Percentiles rank a stretch among this genome's conserved stretches.
phyloP scores from a whole-genome alignment of 805 yeast genomes.

The Lipomyces yamadae region DNA sequence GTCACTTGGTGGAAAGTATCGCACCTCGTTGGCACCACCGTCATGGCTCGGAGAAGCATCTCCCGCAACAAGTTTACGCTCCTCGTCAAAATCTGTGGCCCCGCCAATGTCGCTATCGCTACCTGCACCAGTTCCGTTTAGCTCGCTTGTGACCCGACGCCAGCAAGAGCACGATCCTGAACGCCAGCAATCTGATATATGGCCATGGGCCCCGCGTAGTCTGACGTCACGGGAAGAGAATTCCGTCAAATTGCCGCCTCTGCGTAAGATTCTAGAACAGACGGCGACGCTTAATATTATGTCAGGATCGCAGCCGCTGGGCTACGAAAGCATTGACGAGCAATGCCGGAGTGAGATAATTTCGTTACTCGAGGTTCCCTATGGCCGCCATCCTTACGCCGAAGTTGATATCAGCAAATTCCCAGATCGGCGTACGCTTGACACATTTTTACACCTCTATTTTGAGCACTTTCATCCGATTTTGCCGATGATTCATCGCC shows the following conservation, averaged over 20 bases:
- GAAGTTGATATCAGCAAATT: conserved; percentile 31
- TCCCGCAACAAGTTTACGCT: not conserved
- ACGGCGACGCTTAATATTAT: not conserved
- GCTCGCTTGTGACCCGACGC: conserved; percentile 2
- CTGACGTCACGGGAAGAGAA: conserved; percentile 11
- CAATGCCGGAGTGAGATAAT: conserved; percentile 20
- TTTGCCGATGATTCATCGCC: conserved; percentile 36
- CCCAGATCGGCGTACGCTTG: conserved; percentile 35
- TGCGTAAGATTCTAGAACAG: conserved; percentile 18
- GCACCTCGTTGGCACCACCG: not conserved
- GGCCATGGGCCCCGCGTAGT: conserved; percentile 27
- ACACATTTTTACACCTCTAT: conserved; percentile 34
- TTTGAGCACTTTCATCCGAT: conserved; percentile 36
- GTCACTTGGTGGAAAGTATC: not conserved
- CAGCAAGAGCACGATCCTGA: conserved; percentile 10
- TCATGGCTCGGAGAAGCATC: conserved; percentile 2
- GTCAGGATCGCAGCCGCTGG: not conserved
- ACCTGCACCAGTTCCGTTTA: conserved; percentile 13
- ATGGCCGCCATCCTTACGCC: conserved; percentile 21
- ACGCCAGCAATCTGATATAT: conserved; percentile 16
- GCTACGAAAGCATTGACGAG: conserved; percentile 17
- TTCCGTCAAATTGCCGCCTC: conserved; percentile 20
- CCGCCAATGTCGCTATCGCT: conserved; percentile 4
- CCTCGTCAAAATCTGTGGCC: not conserved
- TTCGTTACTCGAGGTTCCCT: conserved; percentile 20